phyloP scores from a whole-genome alignment of 441 rosid genomes.

The Sinapis alba region DNA sequence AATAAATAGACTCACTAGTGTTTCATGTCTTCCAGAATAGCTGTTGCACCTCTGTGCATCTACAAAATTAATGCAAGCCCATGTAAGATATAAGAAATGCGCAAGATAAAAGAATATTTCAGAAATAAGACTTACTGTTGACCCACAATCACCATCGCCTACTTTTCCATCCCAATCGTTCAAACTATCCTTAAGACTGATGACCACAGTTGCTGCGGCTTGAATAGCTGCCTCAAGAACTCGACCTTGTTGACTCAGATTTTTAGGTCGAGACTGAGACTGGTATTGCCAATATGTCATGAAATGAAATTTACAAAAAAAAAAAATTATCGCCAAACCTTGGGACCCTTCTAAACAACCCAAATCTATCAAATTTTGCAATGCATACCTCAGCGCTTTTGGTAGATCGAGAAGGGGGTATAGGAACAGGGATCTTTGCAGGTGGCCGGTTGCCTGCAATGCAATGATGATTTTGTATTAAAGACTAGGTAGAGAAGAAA shows the following conservation, averaged over 20 bases:
- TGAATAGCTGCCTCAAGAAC: conserved; percentile 83
- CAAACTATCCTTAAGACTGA: conserved; percentile 65
- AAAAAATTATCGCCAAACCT: conserved; percentile 9
- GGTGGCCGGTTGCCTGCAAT: conserved; percentile 81
- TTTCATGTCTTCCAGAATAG: conserved; percentile 88
- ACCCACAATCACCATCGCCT: conserved; percentile 99
- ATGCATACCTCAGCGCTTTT: conserved; percentile 71
- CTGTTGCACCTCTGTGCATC: conserved; percentile 89
- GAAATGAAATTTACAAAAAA: conserved; percentile 6
- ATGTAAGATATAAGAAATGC: conserved; percentile 17
- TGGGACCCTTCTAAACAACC: conserved; percentile 3
- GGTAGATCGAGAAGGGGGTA: conserved; percentile 62
- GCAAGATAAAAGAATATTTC: neutral
- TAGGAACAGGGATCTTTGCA: conserved; percentile 85
- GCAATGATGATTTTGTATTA: conserved; percentile 17
- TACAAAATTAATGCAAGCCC: conserved; percentile 43
- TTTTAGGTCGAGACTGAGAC: conserved; percentile 69
- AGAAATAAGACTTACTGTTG: conserved; percentile 67
- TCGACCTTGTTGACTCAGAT: conserved; percentile 69
- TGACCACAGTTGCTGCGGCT: conserved; percentile 78
- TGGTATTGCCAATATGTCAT: conserved; percentile 39
- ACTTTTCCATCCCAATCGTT: conserved; percentile 97
- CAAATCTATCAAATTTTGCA: conserved; percentile 16
- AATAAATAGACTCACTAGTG: conserved; percentile 54
- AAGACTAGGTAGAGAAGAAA: neutral